Percentiles rank a stretch among this genome's conserved stretches.
phyloP scores from a whole-genome alignment of 179 eudicot species.

The Nepenthes alata region DNA sequence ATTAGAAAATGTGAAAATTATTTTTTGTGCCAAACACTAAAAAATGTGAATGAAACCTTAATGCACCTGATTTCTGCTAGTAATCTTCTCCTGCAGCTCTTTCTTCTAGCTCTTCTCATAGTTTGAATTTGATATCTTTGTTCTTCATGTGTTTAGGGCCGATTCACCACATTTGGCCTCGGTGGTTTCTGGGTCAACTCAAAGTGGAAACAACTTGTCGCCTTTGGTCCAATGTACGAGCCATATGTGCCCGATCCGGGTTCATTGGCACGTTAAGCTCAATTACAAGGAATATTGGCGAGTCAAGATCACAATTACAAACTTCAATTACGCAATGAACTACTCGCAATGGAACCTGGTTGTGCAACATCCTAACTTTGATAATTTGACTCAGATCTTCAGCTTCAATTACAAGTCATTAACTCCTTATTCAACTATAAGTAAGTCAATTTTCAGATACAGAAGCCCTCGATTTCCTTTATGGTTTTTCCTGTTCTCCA shows the following conservation, averaged over 20 bases:
- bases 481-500: slow-evolving; percentile 7
- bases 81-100: background rate
- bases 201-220: slow-evolving; percentile 24
- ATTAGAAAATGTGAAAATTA: no score
- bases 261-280: slow-evolving; percentile 73
- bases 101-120: slow-evolving; percentile 1
- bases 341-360: slow-evolving; percentile 68
- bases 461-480: background rate
- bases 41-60: no score
- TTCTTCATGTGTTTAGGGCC: slow-evolving; percentile 23
- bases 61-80: background rate
- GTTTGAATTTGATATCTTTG: background rate
- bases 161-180: slow-evolving; percentile 41
- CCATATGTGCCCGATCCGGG: slow-evolving; percentile 71
- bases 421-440: slow-evolving; percentile 31
- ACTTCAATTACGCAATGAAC: slow-evolving; percentile 76
- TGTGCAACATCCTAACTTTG: slow-evolving; percentile 70
- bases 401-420: slow-evolving; percentile 65
- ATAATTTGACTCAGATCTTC: slow-evolving; percentile 57
- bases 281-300: slow-evolving; percentile 82
- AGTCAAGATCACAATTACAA: slow-evolving; percentile 62
- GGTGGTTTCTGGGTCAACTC: slow-evolving; percentile 25
- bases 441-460: slow-evolving; percentile 18
- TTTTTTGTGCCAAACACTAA: no score
- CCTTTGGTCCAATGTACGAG: slow-evolving; percentile 70